These are phyloP conservation scores for Spiraea crenata DNA, from an alignment of 331 rosid genomes.

Conservation along the genomic window DNA sequence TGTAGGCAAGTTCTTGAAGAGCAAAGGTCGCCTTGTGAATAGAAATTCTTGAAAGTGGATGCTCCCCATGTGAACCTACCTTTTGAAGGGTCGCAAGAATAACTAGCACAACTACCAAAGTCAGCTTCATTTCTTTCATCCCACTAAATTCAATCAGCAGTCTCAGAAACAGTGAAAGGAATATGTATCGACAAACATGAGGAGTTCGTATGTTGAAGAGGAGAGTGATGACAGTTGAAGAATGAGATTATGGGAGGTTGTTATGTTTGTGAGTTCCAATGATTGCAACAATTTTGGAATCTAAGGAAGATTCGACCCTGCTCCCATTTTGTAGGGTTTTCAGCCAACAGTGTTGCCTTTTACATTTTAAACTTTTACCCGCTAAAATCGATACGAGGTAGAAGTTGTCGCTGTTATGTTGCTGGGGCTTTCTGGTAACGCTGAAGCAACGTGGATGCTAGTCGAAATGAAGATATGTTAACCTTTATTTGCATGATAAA, in stretches of 20 bases:
- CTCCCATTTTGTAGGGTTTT: background rate
- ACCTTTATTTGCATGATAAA: no score
- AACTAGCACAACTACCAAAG: conserved; percentile 37
- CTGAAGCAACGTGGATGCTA: no score
- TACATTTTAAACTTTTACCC: background rate
- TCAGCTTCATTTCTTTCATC: conserved; percentile 39
- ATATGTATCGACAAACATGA: no score
- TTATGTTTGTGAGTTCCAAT: background rate
- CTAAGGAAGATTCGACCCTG: background rate
- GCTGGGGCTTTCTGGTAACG: background rate
- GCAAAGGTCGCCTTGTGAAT: conserved; percentile 48
- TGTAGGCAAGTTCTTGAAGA: conserved; percentile 48
- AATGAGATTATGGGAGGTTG: background rate
- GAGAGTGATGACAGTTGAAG: background rate
- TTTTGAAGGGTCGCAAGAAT: conserved; percentile 36
- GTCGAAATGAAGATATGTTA: no score
- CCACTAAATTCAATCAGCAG: conserved; percentile 22
- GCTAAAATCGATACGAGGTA: background rate
- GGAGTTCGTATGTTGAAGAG: background rate
- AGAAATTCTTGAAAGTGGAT: conserved; percentile 56
- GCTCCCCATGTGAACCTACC: conserved; percentile 49
- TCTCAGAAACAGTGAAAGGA: background rate
- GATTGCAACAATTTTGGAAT: background rate
- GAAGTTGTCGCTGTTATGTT: background rate
- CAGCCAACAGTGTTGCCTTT: background rate